phyloP scores from a whole-genome alignment of 495 filamentous ascomycete genomes.

The Aspergillus wentii region DNA sequence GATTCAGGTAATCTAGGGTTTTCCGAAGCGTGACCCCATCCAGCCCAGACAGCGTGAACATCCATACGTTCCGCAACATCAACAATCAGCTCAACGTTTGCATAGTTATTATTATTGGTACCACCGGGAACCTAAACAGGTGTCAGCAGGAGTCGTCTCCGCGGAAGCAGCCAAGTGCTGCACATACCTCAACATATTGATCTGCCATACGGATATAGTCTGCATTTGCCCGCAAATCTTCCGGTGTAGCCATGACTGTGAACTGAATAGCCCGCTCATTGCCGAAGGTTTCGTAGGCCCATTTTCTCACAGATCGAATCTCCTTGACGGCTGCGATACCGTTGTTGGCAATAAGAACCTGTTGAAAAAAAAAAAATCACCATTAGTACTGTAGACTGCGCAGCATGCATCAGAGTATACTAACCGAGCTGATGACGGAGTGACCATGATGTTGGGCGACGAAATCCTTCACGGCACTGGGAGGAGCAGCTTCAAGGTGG shows the following conservation, averaged over 20 bases:
- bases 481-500: constrained; percentile 67
- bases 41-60: constrained; percentile 97
- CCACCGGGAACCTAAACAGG: constrained; percentile 72
- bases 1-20: constrained; percentile 97
- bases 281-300: constrained; percentile 99
- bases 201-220: constrained; percentile 99
- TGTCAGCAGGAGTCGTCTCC: no score
- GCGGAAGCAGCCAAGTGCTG: constrained; percentile 3
- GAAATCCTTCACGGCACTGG: constrained; percentile 89
- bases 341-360: constrained; percentile 99
- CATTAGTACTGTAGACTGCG: no score
- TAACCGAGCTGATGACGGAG: constrained; percentile 94
- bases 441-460: constrained; percentile 85
- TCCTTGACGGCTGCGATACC: constrained; percentile 99
- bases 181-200: constrained; percentile 88
- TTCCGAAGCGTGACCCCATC: constrained; percentile 99
- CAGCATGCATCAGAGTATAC: constrained; percentile 20
- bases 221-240: constrained; percentile 94
- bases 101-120: constrained; percentile 99
- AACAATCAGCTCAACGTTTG: constrained; percentile 98
- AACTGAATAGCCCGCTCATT: constrained; percentile 98
- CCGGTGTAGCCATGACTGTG: constrained; percentile 99
- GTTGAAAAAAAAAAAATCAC: background rate
- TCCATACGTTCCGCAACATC: constrained; percentile 99
- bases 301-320: constrained; percentile 97